Conservation (phyloP, 2,329 filamentous ascomycete genomes). For the Graphilbum fragrans region DNA sequence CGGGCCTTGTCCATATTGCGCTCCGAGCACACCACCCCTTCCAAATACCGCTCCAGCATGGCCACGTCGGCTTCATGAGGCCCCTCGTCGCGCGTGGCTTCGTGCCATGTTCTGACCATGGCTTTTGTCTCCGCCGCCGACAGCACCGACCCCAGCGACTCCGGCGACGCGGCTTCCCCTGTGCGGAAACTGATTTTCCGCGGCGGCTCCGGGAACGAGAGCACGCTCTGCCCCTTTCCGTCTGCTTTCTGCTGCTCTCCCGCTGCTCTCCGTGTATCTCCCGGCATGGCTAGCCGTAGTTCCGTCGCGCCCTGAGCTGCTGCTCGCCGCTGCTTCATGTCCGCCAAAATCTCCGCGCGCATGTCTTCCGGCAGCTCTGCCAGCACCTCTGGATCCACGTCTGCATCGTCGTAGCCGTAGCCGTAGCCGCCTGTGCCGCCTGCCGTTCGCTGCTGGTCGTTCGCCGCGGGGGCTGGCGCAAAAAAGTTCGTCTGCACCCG, state of each 20-base stretch:
- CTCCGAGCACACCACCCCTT: constrained; percentile 62
- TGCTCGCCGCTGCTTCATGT: no score
- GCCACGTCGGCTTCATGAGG: constrained; percentile 70
- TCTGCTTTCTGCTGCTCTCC: background rate
- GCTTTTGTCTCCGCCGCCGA: constrained; percentile 51
- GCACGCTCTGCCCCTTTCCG: constrained; percentile 16
- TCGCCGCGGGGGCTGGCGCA: no score
- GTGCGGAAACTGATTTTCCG: constrained; percentile 33
- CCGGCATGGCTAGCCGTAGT: constrained; percentile 34
- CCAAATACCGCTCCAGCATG: constrained; percentile 62
- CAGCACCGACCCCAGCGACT: constrained; percentile 20
- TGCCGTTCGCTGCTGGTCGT: no score
- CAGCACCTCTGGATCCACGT: no score
- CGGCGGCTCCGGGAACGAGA: constrained; percentile 34
- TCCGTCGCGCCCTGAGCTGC: constrained; percentile 22
- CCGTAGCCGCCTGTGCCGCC: no score
- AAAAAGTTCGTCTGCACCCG: no score
- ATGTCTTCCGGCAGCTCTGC: no score
- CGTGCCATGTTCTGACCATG: constrained; percentile 66
- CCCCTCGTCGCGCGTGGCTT: constrained; percentile 57
- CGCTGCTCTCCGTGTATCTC: constrained; percentile 6
- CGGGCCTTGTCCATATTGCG: constrained; percentile 77
- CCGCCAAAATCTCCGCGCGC: no score
- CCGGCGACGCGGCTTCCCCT: constrained; percentile 20
- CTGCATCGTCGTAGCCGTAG: no score